phyloP scores from a whole-genome alignment of 1,284 basidiomycete genomes.

The Heterobasidion occidentale region DNA sequence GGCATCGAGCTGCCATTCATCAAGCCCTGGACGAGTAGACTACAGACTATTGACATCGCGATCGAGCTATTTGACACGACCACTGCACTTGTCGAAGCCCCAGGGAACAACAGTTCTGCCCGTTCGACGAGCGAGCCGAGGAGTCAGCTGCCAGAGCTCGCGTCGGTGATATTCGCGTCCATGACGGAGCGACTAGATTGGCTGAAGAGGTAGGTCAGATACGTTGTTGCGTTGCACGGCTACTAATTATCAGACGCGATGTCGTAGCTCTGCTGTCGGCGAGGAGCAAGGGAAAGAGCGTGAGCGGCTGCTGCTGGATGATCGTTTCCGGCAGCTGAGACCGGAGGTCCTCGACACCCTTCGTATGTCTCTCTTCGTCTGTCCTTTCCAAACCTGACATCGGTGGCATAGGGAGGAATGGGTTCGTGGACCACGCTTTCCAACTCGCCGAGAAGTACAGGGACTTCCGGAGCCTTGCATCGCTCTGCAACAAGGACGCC shows the following conservation, averaged over 20 bases:
- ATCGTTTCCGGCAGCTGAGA: slow-evolving; percentile 60
- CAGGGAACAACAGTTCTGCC: slow-evolving; percentile 10
- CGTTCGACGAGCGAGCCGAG: slow-evolving; percentile 28
- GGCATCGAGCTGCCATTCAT: slow-evolving; percentile 66
- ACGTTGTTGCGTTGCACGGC: background rate
- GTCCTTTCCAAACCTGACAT: background rate
- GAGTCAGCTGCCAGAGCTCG: slow-evolving; percentile 68
- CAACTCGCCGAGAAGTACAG: slow-evolving; percentile 77
- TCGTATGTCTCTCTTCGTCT: slow-evolving; percentile 36
- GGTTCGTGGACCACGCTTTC: slow-evolving; percentile 67
- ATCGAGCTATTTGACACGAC: slow-evolving; percentile 71
- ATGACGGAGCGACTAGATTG: slow-evolving; percentile 69
- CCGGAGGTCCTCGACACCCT: slow-evolving; percentile 72
- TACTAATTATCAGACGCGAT: background rate
- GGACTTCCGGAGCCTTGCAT: slow-evolving; percentile 79
- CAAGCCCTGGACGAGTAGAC: slow-evolving; percentile 81
- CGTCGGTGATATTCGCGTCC: slow-evolving; percentile 60
- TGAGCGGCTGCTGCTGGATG: slow-evolving; percentile 50
- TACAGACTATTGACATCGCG: slow-evolving; percentile 60
- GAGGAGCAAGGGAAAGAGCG: slow-evolving; percentile 37
- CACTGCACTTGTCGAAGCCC: slow-evolving; percentile 36
- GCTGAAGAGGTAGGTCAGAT: slow-evolving; percentile 48
- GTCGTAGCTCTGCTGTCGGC: slow-evolving; percentile 34
- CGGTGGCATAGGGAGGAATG: slow-evolving; percentile 45
- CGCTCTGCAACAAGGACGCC: slow-evolving; percentile 67